Base-by-base conservation (phyloP, 192 early-diverging fungal species). In the Paraglomus brasilianum region DNA sequence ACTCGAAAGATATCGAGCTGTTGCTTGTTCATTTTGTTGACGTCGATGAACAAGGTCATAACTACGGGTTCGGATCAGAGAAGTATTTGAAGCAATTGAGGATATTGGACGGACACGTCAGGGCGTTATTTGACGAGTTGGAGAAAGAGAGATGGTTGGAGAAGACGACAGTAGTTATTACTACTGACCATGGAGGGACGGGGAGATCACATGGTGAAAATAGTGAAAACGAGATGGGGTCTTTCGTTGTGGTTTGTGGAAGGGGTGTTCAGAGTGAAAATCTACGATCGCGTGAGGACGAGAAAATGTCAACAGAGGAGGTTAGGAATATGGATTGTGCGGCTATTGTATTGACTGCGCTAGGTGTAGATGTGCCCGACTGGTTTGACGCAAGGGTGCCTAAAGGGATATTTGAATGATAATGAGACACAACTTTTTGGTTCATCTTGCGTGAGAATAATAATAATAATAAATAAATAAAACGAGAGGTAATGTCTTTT, bases 101-200 rank as follows among this genome's bases (percentile, higher is more conserved):
- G n/a, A 22, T 68, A 24, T 43, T 68, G 49, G 66, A 68, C 6
- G 39, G 40, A 24, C 51, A 68, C 3, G 19, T 68, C 3, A 52
- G 19, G 10, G 41, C 19, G n/a, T 43, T 68, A 36, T 52, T 68
- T n/a, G 13, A 68, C 1, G 38, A 49, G 3, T 44, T 68, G 7
- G 51, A 68, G 17, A 41, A 68, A 36, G 38, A 8, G 3, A 40
- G 50, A 17, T 68, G 66, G 66, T 36, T 36, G 1, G 66, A 68
- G 15, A 52, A 68, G 14, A 42, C 50, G 42, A 19, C 55, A 3
- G 15, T 68, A 30, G 36, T 68, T 17, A 55, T 68, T 40, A 68
- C 66, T 55, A 68, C 66, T 68, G 66, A 68, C 38, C 66, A 68
- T 68, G 66, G 66, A 30, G 66, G 51, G 22, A 53, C 55, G 41